A percentile compares a stretch with the other conserved stretches of the same genome.
Conservation (phyloP, 129 eudicot genomes). For the Centella asiatica region DNA sequence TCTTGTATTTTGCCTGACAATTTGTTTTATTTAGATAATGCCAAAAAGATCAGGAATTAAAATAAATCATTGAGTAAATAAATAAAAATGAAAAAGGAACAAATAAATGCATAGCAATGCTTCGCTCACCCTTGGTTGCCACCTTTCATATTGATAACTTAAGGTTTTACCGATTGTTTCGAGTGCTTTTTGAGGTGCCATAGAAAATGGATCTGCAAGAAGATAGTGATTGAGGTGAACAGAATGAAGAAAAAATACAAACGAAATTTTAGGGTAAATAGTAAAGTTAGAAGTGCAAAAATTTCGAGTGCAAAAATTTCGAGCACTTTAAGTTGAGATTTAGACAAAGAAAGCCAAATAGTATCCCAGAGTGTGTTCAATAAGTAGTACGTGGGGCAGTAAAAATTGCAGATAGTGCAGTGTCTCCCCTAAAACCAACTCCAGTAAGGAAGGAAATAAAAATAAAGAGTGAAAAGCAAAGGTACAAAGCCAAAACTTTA, state of each 20-base stretch:
- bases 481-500: too few species aligned
- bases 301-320: neutral
- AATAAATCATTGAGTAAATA: too few species aligned
- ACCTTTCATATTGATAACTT: conserved; percentile 80
- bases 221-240: neutral
- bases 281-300: too few species aligned
- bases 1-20: conserved; percentile 85
- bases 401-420: too few species aligned
- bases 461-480: neutral
- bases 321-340: neutral
- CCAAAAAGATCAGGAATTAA: too few species aligned
- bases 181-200: conserved; percentile 92
- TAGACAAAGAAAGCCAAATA: neutral
- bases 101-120: conserved; percentile 7
- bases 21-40: conserved; percentile 7
- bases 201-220: conserved; percentile 73
- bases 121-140: conserved; percentile 83
- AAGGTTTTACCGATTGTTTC: conserved; percentile 86
- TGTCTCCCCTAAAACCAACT: neutral
- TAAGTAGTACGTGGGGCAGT: too few species aligned
- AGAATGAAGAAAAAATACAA: neutral
- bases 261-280: neutral
- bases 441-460: neutral
- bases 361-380: too few species aligned
- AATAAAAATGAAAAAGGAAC: neutral